Evolutionary conservation across 2,329 filamentous ascomycete species (phyloP), one percentile per base, ranked within the genome.

Genomic region (Venturia aucupariae): DNA sequence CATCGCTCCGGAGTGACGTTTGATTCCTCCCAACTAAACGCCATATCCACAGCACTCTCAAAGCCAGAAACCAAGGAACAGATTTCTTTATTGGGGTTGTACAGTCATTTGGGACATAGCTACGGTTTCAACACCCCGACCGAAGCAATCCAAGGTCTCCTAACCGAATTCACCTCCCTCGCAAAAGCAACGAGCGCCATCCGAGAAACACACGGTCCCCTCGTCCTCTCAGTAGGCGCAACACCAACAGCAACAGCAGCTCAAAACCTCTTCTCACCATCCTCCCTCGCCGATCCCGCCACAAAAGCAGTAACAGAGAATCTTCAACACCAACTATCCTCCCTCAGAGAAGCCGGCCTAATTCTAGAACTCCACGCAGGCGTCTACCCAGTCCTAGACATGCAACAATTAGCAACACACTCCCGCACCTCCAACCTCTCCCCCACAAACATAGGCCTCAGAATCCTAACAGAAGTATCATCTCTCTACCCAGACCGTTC

Each of bases 331-430:
- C 41, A 51, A 55, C 24, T 59, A 11, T 19, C 10, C 15, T 27
- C 3, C 15, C 59, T 55, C 15, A 63, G 48, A 27, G 15, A 35
- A 5, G 19, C 27, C 38, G 39, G 35, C 11, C 35, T 67, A 51
- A 32, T 66, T 3, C 79, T 91, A 32, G 89, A 92, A 72, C 78
- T 91, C 1, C 90, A 92, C 72, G 89, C 89, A 0, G 89, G 89
- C 38, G 87, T 90, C 2, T 93, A 92, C 71, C 85, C 89, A 0
- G 79, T 86, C 3, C 81, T 93, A 10, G 90, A 94, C 73, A 79
- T 92, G 69, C 90, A 94, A 73, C 90, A 94, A 73, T 79, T 93
- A 1, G 86, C 89, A 0, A 90, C 89, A 0, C 84, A 87, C 69
- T 86, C 88, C 4, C 75, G 82, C 4, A 69, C 73, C 3, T 69